Evolutionary conservation across 495 filamentous ascomycete species (phyloP).

Genomic region (Sporormia fimetaria): DNA sequence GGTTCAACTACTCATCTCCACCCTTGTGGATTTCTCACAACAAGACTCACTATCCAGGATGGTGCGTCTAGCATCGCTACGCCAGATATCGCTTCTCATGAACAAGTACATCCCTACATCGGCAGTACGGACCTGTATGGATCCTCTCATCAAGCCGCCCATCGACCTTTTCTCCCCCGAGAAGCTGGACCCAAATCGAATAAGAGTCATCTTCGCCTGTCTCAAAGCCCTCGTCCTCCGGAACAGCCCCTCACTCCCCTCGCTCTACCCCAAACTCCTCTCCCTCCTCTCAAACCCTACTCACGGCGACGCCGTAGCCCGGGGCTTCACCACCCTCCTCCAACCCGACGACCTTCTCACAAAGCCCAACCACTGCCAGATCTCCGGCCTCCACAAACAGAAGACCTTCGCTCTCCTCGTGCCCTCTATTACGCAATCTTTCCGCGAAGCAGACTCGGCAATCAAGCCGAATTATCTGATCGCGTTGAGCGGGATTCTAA

Average conservation of each 20-base stretch:
- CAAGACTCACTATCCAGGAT: conserved; percentile 4
- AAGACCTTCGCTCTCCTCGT: conserved; percentile 51
- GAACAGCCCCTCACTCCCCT: conserved; percentile 30
- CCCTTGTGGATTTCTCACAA: conserved; percentile 15
- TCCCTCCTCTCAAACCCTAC: conserved; percentile 42
- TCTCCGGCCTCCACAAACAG: conserved; percentile 55
- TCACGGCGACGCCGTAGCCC: conserved; percentile 39
- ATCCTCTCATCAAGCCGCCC: conserved; percentile 28
- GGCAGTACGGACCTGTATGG: conserved; percentile 30
- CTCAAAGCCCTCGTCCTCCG: conserved; percentile 34
- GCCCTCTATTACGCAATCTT: conserved; percentile 45
- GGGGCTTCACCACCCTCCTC: conserved; percentile 51
- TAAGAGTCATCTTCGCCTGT: conserved; percentile 34
- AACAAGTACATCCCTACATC: conserved; percentile 54
- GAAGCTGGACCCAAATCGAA: conserved; percentile 29
- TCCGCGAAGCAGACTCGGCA: conserved; percentile 38
- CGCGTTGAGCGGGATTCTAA: conserved; percentile 54
- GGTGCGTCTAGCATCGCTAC: conserved; percentile 42
- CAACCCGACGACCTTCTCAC: conserved; percentile 54
- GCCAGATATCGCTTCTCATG: conserved; percentile 49
- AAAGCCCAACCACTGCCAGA: conserved; percentile 50
- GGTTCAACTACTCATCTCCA: conserved; percentile 28
- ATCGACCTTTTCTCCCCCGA: conserved; percentile 22
- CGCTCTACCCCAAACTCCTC: conserved; percentile 43
- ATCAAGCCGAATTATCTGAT: conserved; percentile 54